These are phyloP conservation scores for Euphorbia tirucalli DNA, from an alignment of 345 rosid genomes.

Conservation along the genomic window DNA sequence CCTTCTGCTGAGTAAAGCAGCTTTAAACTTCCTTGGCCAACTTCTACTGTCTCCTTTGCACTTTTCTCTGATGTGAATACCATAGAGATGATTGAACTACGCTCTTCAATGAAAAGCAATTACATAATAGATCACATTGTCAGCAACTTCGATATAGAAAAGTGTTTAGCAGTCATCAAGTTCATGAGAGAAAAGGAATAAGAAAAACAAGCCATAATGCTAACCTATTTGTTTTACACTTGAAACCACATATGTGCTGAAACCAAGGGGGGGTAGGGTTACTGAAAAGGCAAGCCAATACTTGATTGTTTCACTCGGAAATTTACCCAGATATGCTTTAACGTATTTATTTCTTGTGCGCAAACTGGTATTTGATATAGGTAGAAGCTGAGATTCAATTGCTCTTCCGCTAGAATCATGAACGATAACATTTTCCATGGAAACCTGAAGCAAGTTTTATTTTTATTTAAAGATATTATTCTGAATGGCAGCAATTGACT, in stretches of 20 bases:
- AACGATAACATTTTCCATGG: conserved; percentile 49
- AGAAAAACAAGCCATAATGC: conserved; percentile 19
- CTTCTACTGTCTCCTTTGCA: conserved; percentile 43
- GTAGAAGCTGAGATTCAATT: conserved; percentile 76
- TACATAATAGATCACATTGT: conserved; percentile 14
- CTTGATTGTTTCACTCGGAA: conserved; percentile 45
- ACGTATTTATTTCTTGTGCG: conserved; percentile 53
- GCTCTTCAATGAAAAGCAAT: conserved; percentile 33
- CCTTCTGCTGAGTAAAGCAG: conserved; percentile 52
- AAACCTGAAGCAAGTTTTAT: conserved; percentile 46
- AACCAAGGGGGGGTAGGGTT: conserved; percentile 89
- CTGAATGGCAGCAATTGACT: neutral
- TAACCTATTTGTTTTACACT: conserved; percentile 61
- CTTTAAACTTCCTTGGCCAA: conserved; percentile 82
- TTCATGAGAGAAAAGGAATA: conserved; percentile 6
- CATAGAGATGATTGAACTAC: conserved; percentile 45
- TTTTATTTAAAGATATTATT: neutral
- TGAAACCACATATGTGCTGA: conserved; percentile 70
- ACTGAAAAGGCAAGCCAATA: conserved; percentile 84
- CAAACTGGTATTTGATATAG: conserved; percentile 53
- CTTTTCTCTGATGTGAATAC: conserved; percentile 42
- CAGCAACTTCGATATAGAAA: conserved; percentile 9
- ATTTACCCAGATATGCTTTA: conserved; percentile 67
- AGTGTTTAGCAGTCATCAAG: neutral
- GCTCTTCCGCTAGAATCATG: conserved; percentile 66